Conservation (phyloP, 2,329 filamentous ascomycete species). For the Aspergillus sclerotialis region DNA sequence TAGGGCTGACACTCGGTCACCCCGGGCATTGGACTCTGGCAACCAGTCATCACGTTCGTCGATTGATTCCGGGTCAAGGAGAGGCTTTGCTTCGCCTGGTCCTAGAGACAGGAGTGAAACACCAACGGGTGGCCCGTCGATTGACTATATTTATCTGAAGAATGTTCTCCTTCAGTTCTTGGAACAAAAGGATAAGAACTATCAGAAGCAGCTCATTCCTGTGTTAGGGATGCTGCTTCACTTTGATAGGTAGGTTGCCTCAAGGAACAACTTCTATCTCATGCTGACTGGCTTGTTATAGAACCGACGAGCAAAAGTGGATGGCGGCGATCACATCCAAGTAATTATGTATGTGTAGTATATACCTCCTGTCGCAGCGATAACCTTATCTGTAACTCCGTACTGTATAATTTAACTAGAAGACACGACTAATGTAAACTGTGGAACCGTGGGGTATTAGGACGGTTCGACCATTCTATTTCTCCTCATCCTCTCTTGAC, state of each 20-base stretch:
- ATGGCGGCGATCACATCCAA: constrained; percentile 60
- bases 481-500: too few relatives aligned
- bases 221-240: constrained; percentile 60
- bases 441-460: too few relatives aligned
- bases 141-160: constrained; percentile 60
- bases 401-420: too few relatives aligned
- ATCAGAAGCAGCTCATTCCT: constrained; percentile 60
- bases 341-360: too few relatives aligned
- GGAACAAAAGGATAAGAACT: constrained; percentile 60
- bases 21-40: constrained; percentile 36
- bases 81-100: constrained; percentile 43
- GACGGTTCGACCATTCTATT: too few relatives aligned
- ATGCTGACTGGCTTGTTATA: constrained; percentile 22
- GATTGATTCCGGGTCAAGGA: constrained; percentile 45
- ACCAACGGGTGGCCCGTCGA: constrained; percentile 23
- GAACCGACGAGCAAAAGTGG: constrained; percentile 81
- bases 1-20: constrained; percentile 38
- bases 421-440: too few relatives aligned
- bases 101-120: constrained; percentile 35
- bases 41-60: constrained; percentile 52
- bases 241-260: constrained; percentile 52
- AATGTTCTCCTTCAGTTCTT: constrained; percentile 61
- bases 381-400: too few relatives aligned
- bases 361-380: too few relatives aligned
- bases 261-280: background rate